A percentile compares a stretch with the other conserved stretches of the same genome.
Evolutionary conservation across 441 rosid species (phyloP).

Genomic region (Lagerstroemia fauriei): DNA sequence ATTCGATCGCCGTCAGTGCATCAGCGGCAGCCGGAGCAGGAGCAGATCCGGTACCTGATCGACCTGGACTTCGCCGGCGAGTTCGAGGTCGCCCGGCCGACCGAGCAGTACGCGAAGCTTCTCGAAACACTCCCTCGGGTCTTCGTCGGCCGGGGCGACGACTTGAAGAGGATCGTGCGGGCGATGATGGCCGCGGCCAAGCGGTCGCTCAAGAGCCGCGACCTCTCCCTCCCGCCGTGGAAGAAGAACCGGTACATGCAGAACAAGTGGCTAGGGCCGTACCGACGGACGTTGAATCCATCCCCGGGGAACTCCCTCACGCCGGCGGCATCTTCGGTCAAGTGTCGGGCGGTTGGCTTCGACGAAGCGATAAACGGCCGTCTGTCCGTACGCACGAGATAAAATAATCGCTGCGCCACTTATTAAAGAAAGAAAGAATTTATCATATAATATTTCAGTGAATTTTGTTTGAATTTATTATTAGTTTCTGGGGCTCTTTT

Average conservation of each 20-base stretch:
- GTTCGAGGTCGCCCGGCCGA: slow-evolving; percentile 31
- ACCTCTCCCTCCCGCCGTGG: slow-evolving; percentile 31
- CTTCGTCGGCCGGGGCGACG: slow-evolving; percentile 24
- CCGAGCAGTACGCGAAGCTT: slow-evolving; percentile 18
- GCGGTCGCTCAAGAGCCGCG: slow-evolving; percentile 28
- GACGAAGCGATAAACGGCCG: slow-evolving; percentile 19
- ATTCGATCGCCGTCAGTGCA: not conserved
- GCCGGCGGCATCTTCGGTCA: slow-evolving; percentile 3
- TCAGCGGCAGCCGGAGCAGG: slow-evolving; percentile 16
- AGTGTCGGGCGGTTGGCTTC: slow-evolving; percentile 27
- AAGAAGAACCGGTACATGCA: slow-evolving; percentile 34
- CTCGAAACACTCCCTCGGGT: slow-evolving; percentile 15
- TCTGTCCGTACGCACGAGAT: slow-evolving; percentile 22
- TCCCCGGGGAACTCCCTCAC: not conserved
- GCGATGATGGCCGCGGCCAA: slow-evolving; percentile 27
- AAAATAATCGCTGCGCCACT: not conserved
- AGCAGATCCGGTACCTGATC: slow-evolving; percentile 28
- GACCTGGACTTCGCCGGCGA: slow-evolving; percentile 32
- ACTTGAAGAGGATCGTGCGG: slow-evolving; percentile 24
- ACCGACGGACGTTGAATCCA: slow-evolving; percentile 24
- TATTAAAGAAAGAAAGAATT: not conserved
- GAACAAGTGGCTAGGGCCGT: slow-evolving; percentile 31
- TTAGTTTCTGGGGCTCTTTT: not conserved
- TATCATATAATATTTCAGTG: not conserved
- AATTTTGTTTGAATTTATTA: not conserved